Base-by-base conservation (phyloP, 106 monocot genomes). In the Allium sativum region DNA sequence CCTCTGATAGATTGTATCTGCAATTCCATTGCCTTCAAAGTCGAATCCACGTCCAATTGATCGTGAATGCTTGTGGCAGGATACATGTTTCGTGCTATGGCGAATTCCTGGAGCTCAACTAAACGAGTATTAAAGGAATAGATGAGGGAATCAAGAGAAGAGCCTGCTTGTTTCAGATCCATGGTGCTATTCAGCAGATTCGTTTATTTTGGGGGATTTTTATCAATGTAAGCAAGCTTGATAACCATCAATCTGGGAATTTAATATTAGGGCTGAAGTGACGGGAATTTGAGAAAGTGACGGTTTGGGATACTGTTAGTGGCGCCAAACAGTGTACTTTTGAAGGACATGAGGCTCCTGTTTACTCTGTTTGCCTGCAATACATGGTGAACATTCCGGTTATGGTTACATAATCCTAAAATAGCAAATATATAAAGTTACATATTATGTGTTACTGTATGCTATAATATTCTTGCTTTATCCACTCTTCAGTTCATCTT, bases 21-120 rank as follows among this genome's bases (percentile, higher is more conserved):
- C 12, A 86, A 77, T 75, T 95, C 95, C 78, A 95, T 77, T 16
- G 78, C 46, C 54, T 56, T 81, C 44, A 95, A 66, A 8, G 84
- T 70, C 20, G 70, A 20, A 44, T 90, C 90, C 15, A 87, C 72
- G 18, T 79, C 72, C 1, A 81, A 69, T n/a, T 90, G 80, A 64
- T 95, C 95, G 2, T 81, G 59, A 21, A 77, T 56, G 63, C 67
- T 76, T 31, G 79, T 70, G 42, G 79, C 65, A 4, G 95, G 86
- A 47, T 78, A 88, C 83, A 95, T 90, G 86, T 87, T 90, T 62
- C 95, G 86, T 56, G 90, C 87, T 62, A 95, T 53, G 70, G 74
- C 84, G 54, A 95, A 87, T 14, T 95, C 90, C 53, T 90, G 83
- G 45, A 95, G 77, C 51, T 84, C 95, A 44, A 65, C 66, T 59